Base-by-base conservation (phyloP, 73 alveolate genomes). In the Stentor coeruleus region DNA sequence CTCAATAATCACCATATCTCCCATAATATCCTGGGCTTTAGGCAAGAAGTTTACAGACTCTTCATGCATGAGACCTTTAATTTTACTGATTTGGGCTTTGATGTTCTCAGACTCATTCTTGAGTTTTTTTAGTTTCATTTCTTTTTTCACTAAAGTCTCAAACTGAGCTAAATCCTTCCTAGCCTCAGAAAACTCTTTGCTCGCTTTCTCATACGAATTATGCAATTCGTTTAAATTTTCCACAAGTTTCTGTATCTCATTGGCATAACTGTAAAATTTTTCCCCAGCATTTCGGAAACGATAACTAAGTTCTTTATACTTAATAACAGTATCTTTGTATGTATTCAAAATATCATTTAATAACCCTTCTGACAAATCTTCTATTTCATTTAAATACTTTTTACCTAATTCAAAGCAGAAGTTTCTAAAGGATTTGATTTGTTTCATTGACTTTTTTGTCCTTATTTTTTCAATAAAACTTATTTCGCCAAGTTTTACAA, bases 91-190 rank as follows among this genome's bases (percentile, higher is more conserved):
- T 1, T n/a, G 15, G 73, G 15, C 28, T 57, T 57, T n/a, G 35
- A 57, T 20, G 0, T n/a, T 57, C 35, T 31, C 28, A 31, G 28
- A n/a, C 2, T 57, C 73, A 57, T 57, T 57, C 28, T 57, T 57
- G 0, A 31, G 15, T 2, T 20, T n/a, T 2, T 57, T 57, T 31
- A 57, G 73, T 57, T 57, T 57, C 73, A 57, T 57, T 57, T 57
- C 73, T 57, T 57, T 57, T 57, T 57, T 57, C 73, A 57, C 28
- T 57, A 57, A 57, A 57, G 73, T 57, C 1, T 57, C 73, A 57
- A 0, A 57, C 15, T n/a, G 73, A 31, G 28, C 73, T 57, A 57
- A 57, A 57, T 57, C 73, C 28, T 57, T 57, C 28, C 28, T 57
- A 0, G 73, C 73, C 0, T 57, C 73, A 20, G 15, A 31, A 57